Base-by-base conservation (phyloP, 176 grass and related monocot genomes). In the Oryza coarctata region DNA sequence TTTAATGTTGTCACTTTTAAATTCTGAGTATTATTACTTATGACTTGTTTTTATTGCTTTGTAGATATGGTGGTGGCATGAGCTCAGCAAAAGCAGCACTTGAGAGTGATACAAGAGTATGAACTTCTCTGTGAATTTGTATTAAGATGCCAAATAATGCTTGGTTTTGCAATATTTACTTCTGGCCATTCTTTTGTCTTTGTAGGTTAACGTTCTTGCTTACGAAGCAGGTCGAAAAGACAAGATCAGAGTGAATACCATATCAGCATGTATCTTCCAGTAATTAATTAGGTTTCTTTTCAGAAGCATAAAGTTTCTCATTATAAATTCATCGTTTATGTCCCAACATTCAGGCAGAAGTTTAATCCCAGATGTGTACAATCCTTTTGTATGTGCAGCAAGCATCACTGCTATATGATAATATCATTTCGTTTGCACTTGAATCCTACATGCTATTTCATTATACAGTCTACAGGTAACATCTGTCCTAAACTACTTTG, bases 81-180 rank as follows among this genome's bases (percentile, higher is more conserved):
- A 97, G 91, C 75, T 97, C 94, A 41, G 94, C 94, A 27, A 97
- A 97, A 85, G 91, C 94, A 84, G 91, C 94, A 57, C 83, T 94
- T 70, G 94, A 97, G 85, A 97, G 94, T 47, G 94, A 97, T 86
- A 97, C 91, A 39, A 89, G 70, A 83, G 94, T 97, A 92, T 43
- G 55, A 4, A 70, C 45, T 65, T 80, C 5, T 86, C 47, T 62
- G 2, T 64, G 67, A 33, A 1, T 18, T 60, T 83, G 9, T 49
- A 75, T 3, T 77, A 60, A 29, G 9, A 68, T 81, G 12, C 78
- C 25, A 17, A 74, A 1, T 55, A 58, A 36, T 81, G 57, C 9
- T 39, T 76, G 61, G 30, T 17, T 30, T 26, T 90, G 27, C n/a
- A 23, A 11, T 80, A 82, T 50, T 85, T 15, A 80, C 23, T 14